Base-by-base conservation (phyloP, 2,329 filamentous ascomycete species). In the Atkinsonella texensis region DNA sequence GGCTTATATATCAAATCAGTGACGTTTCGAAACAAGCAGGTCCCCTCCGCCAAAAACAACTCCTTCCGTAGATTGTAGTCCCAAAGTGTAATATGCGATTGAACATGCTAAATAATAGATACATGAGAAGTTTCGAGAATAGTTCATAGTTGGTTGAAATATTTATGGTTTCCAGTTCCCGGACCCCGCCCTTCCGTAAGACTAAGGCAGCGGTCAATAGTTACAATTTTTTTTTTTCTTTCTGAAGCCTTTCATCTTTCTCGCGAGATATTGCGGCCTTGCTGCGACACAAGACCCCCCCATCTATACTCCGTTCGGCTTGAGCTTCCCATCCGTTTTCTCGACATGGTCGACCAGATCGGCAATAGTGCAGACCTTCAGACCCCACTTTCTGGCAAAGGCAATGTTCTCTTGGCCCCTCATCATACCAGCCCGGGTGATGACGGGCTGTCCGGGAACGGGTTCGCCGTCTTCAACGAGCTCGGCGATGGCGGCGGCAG, bases 311-410 rank as follows among this genome's bases (percentile, higher is more conserved):
- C 72, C 73, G 52, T 56, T 64, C 33, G 59, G 50, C 43, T 60
- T 15, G 54, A 77, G 63, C 66, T 79, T 79, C 39, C 83, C 83
- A 70, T 90, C 84, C 40, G 75, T 83, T 73, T 81, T 83, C 68
- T 93, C 85, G 53, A 95, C 72, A 66, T 94, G 86, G 52, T 73
- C 74, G 31, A 91, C 84, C 70, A 98, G 69, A 69, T 91, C 89
- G 65, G 91, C 89, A 70, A 98, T 97, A 32, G 93, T 97, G 70
- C 90, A 95, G 53, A 95, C 89, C 74, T 86, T 93, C 59, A 98
- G 74, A 4, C 89, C 89, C 83, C 86, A 97, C 69, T 77, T 83
- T 68, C 82, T 81, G 31, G 89, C 93, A 76, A 98, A 98, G 48
- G 75, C 79, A 63, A 98, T 74, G 70, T 90, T 96, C 39, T 81